Base-by-base conservation (phyloP, 768 basidiomycete species). In the Trametopsis cervina region DNA sequence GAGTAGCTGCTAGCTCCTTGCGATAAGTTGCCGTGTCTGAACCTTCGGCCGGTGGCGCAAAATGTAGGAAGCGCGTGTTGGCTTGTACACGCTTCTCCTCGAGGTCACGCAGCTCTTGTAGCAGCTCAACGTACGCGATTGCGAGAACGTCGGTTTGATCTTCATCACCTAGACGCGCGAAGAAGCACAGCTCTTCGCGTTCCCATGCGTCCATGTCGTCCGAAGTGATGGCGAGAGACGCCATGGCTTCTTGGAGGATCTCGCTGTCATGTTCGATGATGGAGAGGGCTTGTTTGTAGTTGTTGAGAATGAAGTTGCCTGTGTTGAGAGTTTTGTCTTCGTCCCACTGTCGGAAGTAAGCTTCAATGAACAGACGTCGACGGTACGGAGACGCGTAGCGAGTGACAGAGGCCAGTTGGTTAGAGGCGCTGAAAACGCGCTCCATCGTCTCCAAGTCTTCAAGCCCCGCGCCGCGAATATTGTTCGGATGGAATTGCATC, bases 401-500 rank as follows among this genome's bases (percentile, higher is more conserved):
- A 15, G 46, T 55, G 29, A 53, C 38, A 0, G 38, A 37, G 4
- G 57, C 60, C 1, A 55, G 41, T 11, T 50, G 44, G 50, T 70
- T 69, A 12, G 64, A 66, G 2, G 55, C 50, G n/a, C 57, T 60
- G 51, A 69, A 69, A 9, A 66, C 47, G 1, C 59, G 40, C 29
- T 49, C 47, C 23, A 56, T 49, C 0, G 59, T 65, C 36, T 67
- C 62, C 4, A 69, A 48, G 44, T 70, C 70, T 49, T 69, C 66
- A 2, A 70, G 43, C 15, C 69, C 68, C n/a, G 56, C 53, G 4
- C 67, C 60, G 4, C 41, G 35, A 18, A 66, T 60, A 37, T 40
- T 44, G 42, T 59, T 58, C 17, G 65, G 68, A 41, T 69, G 69
- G 46, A 63, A 51, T 3, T 46, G 18, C 1, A 63, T 44, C 46